Base-by-base conservation (phyloP, 2,329 filamentous ascomycete species). In the Dactylellina sp. region DNA sequence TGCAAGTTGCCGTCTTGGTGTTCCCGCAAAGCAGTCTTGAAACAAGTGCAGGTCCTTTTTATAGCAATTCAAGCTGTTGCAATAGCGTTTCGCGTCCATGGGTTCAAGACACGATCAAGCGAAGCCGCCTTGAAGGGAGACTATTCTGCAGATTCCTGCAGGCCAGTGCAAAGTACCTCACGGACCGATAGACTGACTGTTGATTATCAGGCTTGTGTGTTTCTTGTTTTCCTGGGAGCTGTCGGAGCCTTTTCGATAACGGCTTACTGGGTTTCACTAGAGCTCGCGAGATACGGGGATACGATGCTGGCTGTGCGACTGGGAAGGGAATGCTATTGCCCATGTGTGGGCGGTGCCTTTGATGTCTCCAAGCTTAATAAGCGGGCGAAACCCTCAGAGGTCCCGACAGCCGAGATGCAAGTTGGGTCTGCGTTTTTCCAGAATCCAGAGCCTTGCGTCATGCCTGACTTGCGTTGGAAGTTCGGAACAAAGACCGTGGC, bases 391-490 rank as follows among this genome's bases (percentile, higher is more conserved):
- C n/a, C n/a, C 6, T 6, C 6, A 35, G 32, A 12, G 32, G 12
- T 12, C 37, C 37, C 37, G 37, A 12, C 37, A 25, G 7, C 22
- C 44, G 22, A 47, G 44, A 22, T 60, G 56, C 56, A 60, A 37
- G 24, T 49, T 60, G 46, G 39, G 32, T 32, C 55, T 60, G 64
- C 47, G 46, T 52, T 47, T 12, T 40, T 57, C 53, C 11, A 20
- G 46, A 46, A 53, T 5, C 7, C 22, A 32, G 28, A 53, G 55
- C 64, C 64, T 70, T 70, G 64, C 64, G 55, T 61, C 47, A 61
- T 50, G 64, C 64, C 64, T 70, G 28, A 65, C 42, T 39, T 65
- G 62, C 62, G 62, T 50, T 65, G 32, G 35, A 32, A 16, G 14
- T 42, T 62, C 57, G 57, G 57, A 37, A 37, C 44, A 52, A 22